Conservation (phyloP, 176 grass and related monocot genomes). For the Zizania latifolia region DNA sequence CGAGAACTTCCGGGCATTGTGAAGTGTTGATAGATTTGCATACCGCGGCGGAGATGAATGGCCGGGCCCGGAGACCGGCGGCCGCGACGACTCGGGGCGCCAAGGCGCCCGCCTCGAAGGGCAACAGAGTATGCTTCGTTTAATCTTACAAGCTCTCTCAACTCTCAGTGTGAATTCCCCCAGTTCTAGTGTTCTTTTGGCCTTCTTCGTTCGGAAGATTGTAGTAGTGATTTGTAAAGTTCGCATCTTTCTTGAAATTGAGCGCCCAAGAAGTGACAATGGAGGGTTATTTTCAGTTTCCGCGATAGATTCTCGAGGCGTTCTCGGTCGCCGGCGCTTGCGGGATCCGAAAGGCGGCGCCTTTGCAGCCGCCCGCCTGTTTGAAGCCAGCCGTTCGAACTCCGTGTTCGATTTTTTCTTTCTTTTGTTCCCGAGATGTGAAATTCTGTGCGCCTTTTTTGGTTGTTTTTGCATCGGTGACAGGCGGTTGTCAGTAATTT, state of each 20-base stretch:
- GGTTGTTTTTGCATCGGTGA: background rate
- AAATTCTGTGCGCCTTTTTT: background rate
- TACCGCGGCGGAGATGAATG: slow-evolving; percentile 36
- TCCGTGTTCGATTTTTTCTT: background rate
- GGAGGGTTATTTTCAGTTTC: background rate
- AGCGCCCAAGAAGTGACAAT: slow-evolving; percentile 28
- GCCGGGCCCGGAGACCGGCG: slow-evolving; percentile 28
- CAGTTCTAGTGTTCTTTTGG: slow-evolving; percentile 11
- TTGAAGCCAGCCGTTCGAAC: slow-evolving; percentile 11
- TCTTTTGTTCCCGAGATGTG: background rate
- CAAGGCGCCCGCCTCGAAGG: slow-evolving; percentile 33
- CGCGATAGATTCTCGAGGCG: background rate
- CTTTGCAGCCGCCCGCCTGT: slow-evolving; percentile 27
- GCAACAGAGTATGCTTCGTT: slow-evolving; percentile 60
- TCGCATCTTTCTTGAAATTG: slow-evolving; percentile 37
- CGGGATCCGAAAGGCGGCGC: background rate
- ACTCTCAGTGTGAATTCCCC: background rate
- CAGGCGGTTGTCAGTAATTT: background rate
- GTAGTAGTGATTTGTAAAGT: no score
- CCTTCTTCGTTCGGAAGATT: background rate
- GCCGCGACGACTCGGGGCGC: background rate
- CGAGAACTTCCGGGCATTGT: background rate
- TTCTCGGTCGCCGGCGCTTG: background rate
- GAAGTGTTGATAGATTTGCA: background rate
- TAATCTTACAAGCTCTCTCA: background rate